Conservation (phyloP, 2,329 filamentous ascomycete genomes). For the Penicillium verrucosum region DNA sequence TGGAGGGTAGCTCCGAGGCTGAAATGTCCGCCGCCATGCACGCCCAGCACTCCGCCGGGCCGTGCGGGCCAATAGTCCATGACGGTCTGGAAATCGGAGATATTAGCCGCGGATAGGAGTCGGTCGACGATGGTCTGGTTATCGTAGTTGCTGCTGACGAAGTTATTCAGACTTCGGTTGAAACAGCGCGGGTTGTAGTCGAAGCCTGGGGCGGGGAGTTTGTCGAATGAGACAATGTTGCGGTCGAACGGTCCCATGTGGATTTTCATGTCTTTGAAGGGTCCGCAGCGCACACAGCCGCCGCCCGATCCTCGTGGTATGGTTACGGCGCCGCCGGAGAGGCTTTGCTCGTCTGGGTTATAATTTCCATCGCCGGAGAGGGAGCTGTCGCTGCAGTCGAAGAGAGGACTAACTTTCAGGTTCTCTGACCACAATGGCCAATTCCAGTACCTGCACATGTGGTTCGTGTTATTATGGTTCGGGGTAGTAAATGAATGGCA, state of each 20-base stretch:
- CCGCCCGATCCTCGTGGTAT: slow-evolving; percentile 41
- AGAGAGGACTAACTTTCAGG: slow-evolving; percentile 43
- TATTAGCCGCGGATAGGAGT: slow-evolving; percentile 19
- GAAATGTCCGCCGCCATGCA: slow-evolving; percentile 48
- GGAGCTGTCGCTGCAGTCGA: slow-evolving; percentile 47
- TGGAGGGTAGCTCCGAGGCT: slow-evolving; percentile 43
- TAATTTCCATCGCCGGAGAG: slow-evolving; percentile 47
- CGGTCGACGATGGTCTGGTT: slow-evolving; percentile 17
- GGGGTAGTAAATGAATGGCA: too few relatives aligned
- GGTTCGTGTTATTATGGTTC: neutral
- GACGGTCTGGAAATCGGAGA: slow-evolving; percentile 33
- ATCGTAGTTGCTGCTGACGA: slow-evolving; percentile 27
- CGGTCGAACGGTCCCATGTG: slow-evolving; percentile 28
- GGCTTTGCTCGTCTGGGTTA: slow-evolving; percentile 23
- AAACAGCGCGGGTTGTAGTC: slow-evolving; percentile 32
- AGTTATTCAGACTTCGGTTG: slow-evolving; percentile 24
- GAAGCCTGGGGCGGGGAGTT: slow-evolving; percentile 19
- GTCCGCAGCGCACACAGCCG: slow-evolving; percentile 36
- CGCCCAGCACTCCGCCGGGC: slow-evolving; percentile 31
- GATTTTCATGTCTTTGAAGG: slow-evolving; percentile 37
- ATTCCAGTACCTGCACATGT: slow-evolving; percentile 42
- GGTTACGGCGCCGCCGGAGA: slow-evolving; percentile 34
- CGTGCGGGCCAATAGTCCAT: slow-evolving; percentile 36
- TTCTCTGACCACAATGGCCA: slow-evolving; percentile 42
- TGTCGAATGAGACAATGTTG: slow-evolving; percentile 7